Base-by-base conservation (phyloP, 2,329 filamentous ascomycete genomes). In the Exophiala sp. region DNA sequence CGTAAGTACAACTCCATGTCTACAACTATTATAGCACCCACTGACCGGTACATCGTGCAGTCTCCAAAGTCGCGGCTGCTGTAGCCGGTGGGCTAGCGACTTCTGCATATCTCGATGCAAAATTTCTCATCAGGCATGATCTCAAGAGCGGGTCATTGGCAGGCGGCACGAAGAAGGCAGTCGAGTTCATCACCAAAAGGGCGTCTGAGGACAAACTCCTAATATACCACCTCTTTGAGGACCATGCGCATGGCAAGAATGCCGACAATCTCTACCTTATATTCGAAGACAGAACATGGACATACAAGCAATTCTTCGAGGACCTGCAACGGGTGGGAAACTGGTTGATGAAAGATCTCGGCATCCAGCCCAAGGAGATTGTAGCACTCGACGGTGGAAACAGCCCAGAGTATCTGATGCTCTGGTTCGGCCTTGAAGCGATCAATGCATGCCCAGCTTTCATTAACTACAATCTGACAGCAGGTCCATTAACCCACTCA, bases 351-450 rank as follows among this genome's bases (percentile, higher is more conserved):
- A 66, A 73, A 1, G 69, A 78, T 23, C 52, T 61, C 22, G 81
- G 78, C 2, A 75, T 86, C 13, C 68, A 73, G 59, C 73, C 76
- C 0, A 74, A 77, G 6, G 75, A 85, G 30, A 70, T 85, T 1
- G 81, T 86, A 1, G 79, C 77, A 2, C 70, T 87, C 48, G 85
- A 83, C 64, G 77, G 86, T 65, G 75, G 74, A 58, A 88, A 87
- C 64, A 77, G 79, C 11, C 75, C 80, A 0, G 82, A 87, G 52
- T 86, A 86, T 56, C 58, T 84, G 4, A 77, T 85, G 38, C 76
- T 76, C 1, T 84, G 82, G 78, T 62, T 86, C 30, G 83, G 77
- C 0, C 67, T 84, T 1, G 79, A 79, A 73, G 74, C 79, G 4
- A 77, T 86, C 46, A 83, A 83, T 3, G 80, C 80, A 11, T 80